Base-by-base conservation (phyloP, 1,284 basidiomycete genomes). In the Ustilago sp. region DNA sequence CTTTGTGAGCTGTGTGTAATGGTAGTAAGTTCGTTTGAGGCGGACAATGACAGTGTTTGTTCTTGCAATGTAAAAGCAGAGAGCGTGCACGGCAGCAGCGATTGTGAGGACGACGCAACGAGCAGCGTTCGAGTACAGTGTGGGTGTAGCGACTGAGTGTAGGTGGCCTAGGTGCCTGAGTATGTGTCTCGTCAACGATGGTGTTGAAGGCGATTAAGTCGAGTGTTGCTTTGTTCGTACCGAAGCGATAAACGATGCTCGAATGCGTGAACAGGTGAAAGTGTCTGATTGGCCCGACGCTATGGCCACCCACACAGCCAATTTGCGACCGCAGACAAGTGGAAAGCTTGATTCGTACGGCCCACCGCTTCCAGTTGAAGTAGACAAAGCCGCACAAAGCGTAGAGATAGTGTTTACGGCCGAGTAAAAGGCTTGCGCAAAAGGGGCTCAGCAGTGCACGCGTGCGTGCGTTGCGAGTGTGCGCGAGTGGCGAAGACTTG, bases 271-370 rank as follows among this genome's bases (percentile, higher is more conserved):
- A 36, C 36, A 32, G 47, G 56, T 41, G 55, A 51, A 19, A 32
- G 50, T 57, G 56, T 56, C 38, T 55, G 45, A 58, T 58, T 58
- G 56, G 56, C 19, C 51, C 56, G 53, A 56, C 64, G 64, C 53
- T 66, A 56, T 47, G 39, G 58, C 64, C 64, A 66, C 52, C 28
- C 11, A 45, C 34, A 13, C 8, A 19, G 23, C 48, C n/a, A 36
- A 38, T 8, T 43, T 23, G 23, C 23, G 23, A 28, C 38, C 28
- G 12, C 17, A 13, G 28, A 50, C 23, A 28, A 28, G 23, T 28
- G 23, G 2, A 28, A 32, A 56, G 61, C 62, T 63, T 66, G 63
- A 66, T 66, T 71, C 68, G 68, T 71, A 71, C 68, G 68, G 68
- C 47, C 51, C 36, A 52, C 28, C 19, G 11, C 36, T 52, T 53